These are phyloP conservation scores for Phlyctochytrium arcticum DNA, from an alignment of 192 early-diverging fungal genomes.

Conservation along the genomic window DNA sequence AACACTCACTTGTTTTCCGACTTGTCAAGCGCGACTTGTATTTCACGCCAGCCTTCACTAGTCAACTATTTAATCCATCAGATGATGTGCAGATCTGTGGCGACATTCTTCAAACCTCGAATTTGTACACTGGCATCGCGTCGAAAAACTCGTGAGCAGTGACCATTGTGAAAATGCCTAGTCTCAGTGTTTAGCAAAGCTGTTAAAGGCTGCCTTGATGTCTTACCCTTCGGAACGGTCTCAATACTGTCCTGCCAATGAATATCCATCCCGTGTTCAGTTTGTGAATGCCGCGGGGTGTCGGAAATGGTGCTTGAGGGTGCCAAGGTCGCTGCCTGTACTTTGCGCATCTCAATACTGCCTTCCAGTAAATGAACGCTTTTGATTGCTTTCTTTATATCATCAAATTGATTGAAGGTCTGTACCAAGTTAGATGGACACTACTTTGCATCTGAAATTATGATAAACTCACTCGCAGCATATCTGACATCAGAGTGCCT, in stretches of 20 bases:
- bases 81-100: neutral
- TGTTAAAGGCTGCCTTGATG: neutral
- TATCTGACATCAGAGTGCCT: constrained; percentile 91
- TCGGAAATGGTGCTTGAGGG: constrained; percentile 63
- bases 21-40: constrained; percentile 81
- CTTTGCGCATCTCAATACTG: constrained; percentile 63
- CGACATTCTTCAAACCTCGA: constrained; percentile 59
- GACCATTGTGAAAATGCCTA: constrained; percentile 51
- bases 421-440: constrained; percentile 6
- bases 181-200: neutral
- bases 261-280: constrained; percentile 11
- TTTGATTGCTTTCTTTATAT: constrained; percentile 57
- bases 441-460: neutral
- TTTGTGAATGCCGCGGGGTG: constrained; percentile 54
- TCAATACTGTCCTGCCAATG: constrained; percentile 13
- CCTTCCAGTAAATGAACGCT: constrained; percentile 82
- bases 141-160: constrained; percentile 98
- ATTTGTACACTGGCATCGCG: constrained; percentile 85
- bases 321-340: constrained; percentile 31
- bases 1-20: constrained; percentile 47
- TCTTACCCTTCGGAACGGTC: constrained; percentile 5
- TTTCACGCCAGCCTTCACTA: constrained; percentile 81
- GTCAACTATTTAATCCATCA: constrained; percentile 47
- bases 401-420: constrained; percentile 63
- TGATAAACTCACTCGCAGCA: constrained; percentile 61